Conservation (phyloP, 441 rosid genomes). For the Theobroma grandiflorum region DNA sequence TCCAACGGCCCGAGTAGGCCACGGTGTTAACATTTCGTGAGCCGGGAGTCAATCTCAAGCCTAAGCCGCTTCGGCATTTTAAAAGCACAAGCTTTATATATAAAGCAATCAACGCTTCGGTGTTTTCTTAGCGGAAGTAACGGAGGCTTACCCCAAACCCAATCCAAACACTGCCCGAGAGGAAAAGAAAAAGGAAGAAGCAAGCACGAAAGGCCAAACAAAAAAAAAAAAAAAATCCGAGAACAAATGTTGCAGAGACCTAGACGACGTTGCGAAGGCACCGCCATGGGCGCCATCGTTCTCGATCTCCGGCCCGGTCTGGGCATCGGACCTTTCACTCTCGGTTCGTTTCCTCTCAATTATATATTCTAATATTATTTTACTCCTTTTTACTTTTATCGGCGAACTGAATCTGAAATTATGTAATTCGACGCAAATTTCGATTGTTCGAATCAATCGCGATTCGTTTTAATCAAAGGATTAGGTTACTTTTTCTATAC, state of each 20-base stretch:
- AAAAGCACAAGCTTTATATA: neutral
- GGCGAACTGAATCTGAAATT: slow-evolving; percentile 12
- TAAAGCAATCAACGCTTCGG: neutral
- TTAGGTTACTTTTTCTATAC: neutral
- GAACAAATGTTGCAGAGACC: slow-evolving; percentile 65
- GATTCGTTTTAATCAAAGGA: neutral
- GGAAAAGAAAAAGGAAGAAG: no score
- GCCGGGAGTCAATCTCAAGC: neutral
- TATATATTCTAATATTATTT: neutral
- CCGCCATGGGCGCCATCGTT: slow-evolving; percentile 94
- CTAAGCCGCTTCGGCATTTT: neutral
- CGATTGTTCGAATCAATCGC: neutral
- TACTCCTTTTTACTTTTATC: neutral
- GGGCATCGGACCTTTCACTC: slow-evolving; percentile 90
- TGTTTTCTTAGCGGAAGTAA: slow-evolving; percentile 21
- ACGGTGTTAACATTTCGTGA: slow-evolving; percentile 22
- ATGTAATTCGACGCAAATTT: slow-evolving; percentile 11
- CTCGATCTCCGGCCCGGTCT: slow-evolving; percentile 96
- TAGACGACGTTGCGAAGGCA: slow-evolving; percentile 90
- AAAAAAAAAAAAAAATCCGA: neutral
- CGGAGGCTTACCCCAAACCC: slow-evolving; percentile 20
- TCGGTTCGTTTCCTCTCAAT: slow-evolving; percentile 57
- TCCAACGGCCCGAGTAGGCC: slow-evolving; percentile 7
- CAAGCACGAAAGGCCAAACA: neutral
- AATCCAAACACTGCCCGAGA: neutral